A percentile compares a stretch with the other conserved stretches of the same genome.
These are phyloP conservation scores for Pestalotiopsis sp. DNA, from an alignment of 2,329 filamentous ascomycete genomes.

Conservation along the genomic window DNA sequence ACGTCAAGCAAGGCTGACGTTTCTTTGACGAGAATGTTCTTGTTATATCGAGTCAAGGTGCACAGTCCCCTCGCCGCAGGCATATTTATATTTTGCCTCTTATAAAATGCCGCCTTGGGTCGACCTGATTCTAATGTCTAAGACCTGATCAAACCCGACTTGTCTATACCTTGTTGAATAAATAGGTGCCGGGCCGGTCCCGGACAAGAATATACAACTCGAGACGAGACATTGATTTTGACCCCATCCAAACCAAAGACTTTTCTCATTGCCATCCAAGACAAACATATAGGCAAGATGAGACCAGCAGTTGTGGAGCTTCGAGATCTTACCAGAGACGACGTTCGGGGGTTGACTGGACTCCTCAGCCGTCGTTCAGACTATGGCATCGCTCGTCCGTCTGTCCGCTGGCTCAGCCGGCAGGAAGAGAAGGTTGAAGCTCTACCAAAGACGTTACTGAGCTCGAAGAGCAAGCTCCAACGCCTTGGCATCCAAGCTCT, in stretches of 20 bases:
- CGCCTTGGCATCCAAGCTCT: constrained; percentile 33
- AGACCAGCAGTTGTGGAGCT: constrained; percentile 23
- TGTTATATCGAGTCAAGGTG: neutral
- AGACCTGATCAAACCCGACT: neutral
- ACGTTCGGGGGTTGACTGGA: constrained; percentile 33
- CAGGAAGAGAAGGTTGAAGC: constrained; percentile 32
- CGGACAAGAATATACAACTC: neutral
- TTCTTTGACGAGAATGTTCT: constrained; percentile 6
- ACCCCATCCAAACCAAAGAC: neutral
- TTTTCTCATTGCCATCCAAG: neutral
- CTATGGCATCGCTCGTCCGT: constrained; percentile 30
- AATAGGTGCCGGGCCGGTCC: neutral
- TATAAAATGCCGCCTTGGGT: neutral
- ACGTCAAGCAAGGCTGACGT: neutral
- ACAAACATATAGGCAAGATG: neutral
- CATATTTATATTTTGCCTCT: neutral
- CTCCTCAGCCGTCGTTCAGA: constrained; percentile 38
- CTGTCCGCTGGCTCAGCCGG: constrained; percentile 34
- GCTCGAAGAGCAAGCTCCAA: constrained; percentile 28
- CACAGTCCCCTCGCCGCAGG: neutral
- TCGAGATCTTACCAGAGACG: constrained; percentile 23
- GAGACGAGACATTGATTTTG: neutral
- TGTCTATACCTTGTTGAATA: neutral
- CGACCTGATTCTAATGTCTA: neutral
- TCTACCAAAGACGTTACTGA: constrained; percentile 26